Percentiles rank a stretch among this genome's conserved stretches.
Evolutionary conservation across 2,329 filamentous ascomycete species (phyloP).

Genomic region (Calonectria hawksworthii): DNA sequence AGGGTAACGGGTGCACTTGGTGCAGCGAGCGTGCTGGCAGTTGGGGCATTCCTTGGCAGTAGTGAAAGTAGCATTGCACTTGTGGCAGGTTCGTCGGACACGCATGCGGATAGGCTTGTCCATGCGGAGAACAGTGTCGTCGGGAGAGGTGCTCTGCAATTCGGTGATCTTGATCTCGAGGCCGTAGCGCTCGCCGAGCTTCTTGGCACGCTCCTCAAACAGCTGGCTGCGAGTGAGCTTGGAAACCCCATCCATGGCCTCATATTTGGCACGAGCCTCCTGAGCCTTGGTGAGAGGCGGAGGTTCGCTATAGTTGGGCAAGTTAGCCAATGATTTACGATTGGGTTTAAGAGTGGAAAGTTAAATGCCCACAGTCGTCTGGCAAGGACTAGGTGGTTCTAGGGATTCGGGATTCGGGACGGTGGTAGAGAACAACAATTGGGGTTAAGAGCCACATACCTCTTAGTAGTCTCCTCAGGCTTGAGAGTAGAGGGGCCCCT

Average conservation of each 20-base stretch:
- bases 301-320: slow-evolving; percentile 35
- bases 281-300: slow-evolving; percentile 37
- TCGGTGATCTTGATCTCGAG: slow-evolving; percentile 68
- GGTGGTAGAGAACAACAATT: neutral
- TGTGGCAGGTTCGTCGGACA: slow-evolving; percentile 84
- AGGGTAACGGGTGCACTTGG: slow-evolving; percentile 82
- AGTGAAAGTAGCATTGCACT: slow-evolving; percentile 82
- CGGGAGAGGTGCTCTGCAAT: slow-evolving; percentile 63
- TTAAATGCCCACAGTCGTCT: neutral
- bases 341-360: neutral
- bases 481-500: slow-evolving; percentile 37
- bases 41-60: slow-evolving; percentile 79
- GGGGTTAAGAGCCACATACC: slow-evolving; percentile 37
- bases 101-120: slow-evolving; percentile 85
- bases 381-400: neutral
- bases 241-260: slow-evolving; percentile 49
- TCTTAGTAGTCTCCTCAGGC: slow-evolving; percentile 41
- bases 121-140: slow-evolving; percentile 72
- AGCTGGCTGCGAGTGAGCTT: slow-evolving; percentile 65
- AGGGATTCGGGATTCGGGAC: too few relatives aligned
- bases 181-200: slow-evolving; percentile 68
- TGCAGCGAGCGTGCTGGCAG: slow-evolving; percentile 86
- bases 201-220: slow-evolving; percentile 69
- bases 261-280: slow-evolving; percentile 47
- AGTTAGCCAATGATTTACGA: slow-evolving; percentile 11